Base-by-base conservation (phyloP, 495 filamentous ascomycete species). In the Copromyces sp. region DNA sequence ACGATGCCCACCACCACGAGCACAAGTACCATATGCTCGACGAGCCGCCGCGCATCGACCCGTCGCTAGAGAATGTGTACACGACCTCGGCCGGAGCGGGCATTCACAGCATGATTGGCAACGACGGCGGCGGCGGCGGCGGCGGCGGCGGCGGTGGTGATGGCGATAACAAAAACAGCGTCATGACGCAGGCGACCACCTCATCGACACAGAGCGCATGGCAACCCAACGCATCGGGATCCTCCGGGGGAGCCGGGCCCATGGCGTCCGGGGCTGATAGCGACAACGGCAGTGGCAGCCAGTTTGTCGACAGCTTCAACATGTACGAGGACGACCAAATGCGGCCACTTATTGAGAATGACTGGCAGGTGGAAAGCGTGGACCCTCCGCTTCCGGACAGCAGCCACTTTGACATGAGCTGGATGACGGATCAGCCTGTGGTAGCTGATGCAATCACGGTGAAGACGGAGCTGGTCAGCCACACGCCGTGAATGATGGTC, bases 331-430 rank as follows among this genome's bases (percentile, higher is more conserved):
- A 65, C 53, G 53, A 65, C 5, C 53, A 35, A 12, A 65, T 61
- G 53, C 53, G 53, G 53, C 24, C 6, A 24, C 53, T 37, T 12
- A 65, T 24, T 24, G 29, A 6, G 53, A 29, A 29, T 9, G 29
- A 65, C 53, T 65, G 53, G 53, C 53, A 65, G 35, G 53, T 65
- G 32, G 29, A 35, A 65, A 65, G 29, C 14, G 53, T 65, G 29
- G 53, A 65, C 53, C 53, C 53, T 65, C 53, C 53, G 53, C 53
- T 65, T 35, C 41, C 73, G n/a, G 79, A 79, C 3, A 47, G 53
- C 14, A 70, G 70, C 24, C 75, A 78, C 38, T 77, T 78, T 38
- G 78, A 79, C 37, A 73, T 65, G 44, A 75, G 69, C 68, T 80
- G 78, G 78, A 65, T 65, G 29, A 65, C 29, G 53, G 53, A 65